Percentiles rank a stretch among this genome's conserved stretches.
phyloP scores from a whole-genome alignment of 106 monocot species.

The Acanthochlamys bracteata region DNA sequence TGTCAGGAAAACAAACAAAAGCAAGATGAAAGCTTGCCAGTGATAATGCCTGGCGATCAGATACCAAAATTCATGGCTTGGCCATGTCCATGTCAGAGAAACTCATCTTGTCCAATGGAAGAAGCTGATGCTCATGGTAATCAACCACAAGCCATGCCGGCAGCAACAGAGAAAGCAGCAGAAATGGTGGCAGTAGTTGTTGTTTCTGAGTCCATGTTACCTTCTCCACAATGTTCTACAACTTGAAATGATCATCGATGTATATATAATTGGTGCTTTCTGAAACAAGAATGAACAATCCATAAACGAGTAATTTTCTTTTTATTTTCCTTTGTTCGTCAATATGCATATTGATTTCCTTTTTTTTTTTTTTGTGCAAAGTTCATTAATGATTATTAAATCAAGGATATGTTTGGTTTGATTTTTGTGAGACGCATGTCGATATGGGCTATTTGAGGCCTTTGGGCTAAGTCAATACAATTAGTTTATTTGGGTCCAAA shows the following conservation, averaged over 20 bases:
- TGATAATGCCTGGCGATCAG: conserved; percentile 12
- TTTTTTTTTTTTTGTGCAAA: too few species aligned
- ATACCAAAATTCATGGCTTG: conserved; percentile 12
- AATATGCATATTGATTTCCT: too few species aligned
- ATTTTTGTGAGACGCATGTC: too few species aligned
- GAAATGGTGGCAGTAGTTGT: background rate
- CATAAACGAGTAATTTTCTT: background rate
- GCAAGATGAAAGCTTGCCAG: conserved; percentile 7
- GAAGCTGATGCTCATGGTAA: background rate
- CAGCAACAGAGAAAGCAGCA: background rate
- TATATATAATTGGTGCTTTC: too few species aligned
- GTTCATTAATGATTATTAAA: too few species aligned
- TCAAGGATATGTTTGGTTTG: too few species aligned
- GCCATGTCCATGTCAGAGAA: conserved; percentile 5
- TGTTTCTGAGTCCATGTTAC: background rate
- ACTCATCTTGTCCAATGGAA: background rate
- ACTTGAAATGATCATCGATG: background rate
- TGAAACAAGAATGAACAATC: too few species aligned
- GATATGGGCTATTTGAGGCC: too few species aligned
- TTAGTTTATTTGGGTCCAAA: too few species aligned
- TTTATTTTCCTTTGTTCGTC: too few species aligned
- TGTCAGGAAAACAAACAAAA: background rate
- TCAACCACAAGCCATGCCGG: background rate
- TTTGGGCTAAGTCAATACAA: too few species aligned
- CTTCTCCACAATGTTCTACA: background rate